Evolutionary conservation across 2,329 filamentous ascomycete genomes (phyloP).

Genomic region (Aspergillus persii): DNA sequence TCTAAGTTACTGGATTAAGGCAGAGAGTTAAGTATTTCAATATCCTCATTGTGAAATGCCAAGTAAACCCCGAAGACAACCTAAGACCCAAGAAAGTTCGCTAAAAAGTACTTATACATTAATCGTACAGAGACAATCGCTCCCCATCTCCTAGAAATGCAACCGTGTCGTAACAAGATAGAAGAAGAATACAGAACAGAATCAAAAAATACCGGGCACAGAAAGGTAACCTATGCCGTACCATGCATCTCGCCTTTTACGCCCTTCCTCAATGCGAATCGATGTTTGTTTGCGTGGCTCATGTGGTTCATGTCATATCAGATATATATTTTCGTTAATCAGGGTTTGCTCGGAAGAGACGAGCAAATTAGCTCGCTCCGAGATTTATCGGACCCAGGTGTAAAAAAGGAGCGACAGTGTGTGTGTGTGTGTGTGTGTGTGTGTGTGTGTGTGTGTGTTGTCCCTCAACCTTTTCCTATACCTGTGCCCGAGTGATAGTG

Average conservation of each 20-base stretch:
- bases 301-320: not conserved
- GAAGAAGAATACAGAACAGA: not conserved
- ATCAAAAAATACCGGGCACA: not conserved
- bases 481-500: constrained; percentile 1
- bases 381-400: not conserved
- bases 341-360: not conserved
- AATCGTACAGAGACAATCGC: not conserved
- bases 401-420: not conserved
- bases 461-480: not conserved
- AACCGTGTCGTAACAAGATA: not conserved
- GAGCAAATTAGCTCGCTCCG: not conserved
- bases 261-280: not conserved
- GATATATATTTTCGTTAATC: not conserved
- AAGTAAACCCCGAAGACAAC: not conserved
- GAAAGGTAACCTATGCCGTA: not conserved
- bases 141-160: not conserved
- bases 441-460: not conserved
- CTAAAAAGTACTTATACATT: not conserved
- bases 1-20: no score
- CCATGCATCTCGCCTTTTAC: not conserved
- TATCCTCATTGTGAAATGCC: no score
- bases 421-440: not conserved
- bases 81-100: not conserved
- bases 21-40: no score
- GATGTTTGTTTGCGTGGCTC: not conserved